Evolutionary conservation across 176 grass and related monocot genomes (phyloP), one percentile per base, ranked within the genome.

Genomic region (Phyllostachys edulis): DNA sequence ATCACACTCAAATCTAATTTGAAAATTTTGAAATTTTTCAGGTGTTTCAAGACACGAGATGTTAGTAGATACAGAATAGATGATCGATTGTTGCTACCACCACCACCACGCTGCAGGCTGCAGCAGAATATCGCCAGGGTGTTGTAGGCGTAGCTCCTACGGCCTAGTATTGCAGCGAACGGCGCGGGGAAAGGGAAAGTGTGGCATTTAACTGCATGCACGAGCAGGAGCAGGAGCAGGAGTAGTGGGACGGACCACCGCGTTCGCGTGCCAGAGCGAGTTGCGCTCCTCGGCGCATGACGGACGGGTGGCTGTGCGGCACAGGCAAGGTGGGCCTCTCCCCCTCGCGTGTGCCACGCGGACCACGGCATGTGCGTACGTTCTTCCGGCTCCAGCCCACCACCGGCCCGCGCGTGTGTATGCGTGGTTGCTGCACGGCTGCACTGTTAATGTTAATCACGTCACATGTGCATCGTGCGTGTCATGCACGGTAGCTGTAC

Each of bases 241-340:
- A 9, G 73, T 14, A 40, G 42, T 26, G 29, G 23, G 50, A 40
- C 64, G 79, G 86, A 82, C 86, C 79, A 82, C 80, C 56, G 45
- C 64, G 73, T 88, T 88, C 86, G 77, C 86, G 52, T 77, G 85
- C 71, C 74, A 3, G 6, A 9, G 42, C 40, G 6, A 18, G 65
- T 32, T 3, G 47, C 42, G 34, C 32, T 26, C 44, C 11, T 36
- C 68, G 77, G 59, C 23, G 85, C 55, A 71, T 85, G 84, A 40
- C 41, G 44, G 78, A 45, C 67, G 76, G 68, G 57, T 86, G 84
- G 57, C 46, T 54, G 84, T 52, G 39, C 77, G 24, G 47, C 36
- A 47, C 42, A 12, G 45, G 70, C 49, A 61, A 17, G 24, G 36
- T 64, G 59, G 76, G 16, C 11, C 63, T 24, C 17, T 5, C 5